These are phyloP conservation scores for Viola pubescens DNA, from an alignment of 441 rosid genomes.

Conservation along the genomic window DNA sequence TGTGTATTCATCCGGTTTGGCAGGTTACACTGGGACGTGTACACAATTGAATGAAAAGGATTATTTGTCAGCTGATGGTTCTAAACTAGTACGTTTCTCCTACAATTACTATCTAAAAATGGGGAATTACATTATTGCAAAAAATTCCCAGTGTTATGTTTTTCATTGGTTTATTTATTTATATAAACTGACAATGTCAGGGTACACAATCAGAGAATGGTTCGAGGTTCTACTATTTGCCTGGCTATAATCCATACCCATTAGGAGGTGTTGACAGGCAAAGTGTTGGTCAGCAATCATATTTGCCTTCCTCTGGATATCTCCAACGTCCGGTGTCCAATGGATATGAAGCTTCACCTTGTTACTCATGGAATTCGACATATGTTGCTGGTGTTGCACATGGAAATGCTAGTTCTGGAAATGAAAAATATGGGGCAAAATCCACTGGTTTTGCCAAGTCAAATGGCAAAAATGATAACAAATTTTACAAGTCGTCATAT, in stretches of 20 bases:
- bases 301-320: constrained; percentile 39
- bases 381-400: constrained; percentile 30
- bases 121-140: neutral
- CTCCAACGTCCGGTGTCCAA: constrained; percentile 41
- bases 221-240: constrained; percentile 36
- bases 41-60: constrained; percentile 30
- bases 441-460: constrained; percentile 29
- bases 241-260: constrained; percentile 42
- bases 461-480: constrained; percentile 24
- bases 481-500: constrained; percentile 23
- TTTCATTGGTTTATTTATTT: neutral
- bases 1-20: neutral
- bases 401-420: constrained; percentile 29
- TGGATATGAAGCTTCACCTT: constrained; percentile 36
- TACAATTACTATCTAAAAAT: neutral
- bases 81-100: constrained; percentile 27
- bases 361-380: constrained; percentile 45
- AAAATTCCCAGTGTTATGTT: neutral
- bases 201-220: constrained; percentile 41
- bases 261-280: constrained; percentile 37
- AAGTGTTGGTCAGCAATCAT: constrained; percentile 36
- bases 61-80: constrained; percentile 29
- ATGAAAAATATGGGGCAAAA: constrained; percentile 24
- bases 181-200: constrained; percentile 23
- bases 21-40: constrained; percentile 34